phyloP scores from a whole-genome alignment of 257 asterid genomes.

The Solanum bulbocastanum region DNA sequence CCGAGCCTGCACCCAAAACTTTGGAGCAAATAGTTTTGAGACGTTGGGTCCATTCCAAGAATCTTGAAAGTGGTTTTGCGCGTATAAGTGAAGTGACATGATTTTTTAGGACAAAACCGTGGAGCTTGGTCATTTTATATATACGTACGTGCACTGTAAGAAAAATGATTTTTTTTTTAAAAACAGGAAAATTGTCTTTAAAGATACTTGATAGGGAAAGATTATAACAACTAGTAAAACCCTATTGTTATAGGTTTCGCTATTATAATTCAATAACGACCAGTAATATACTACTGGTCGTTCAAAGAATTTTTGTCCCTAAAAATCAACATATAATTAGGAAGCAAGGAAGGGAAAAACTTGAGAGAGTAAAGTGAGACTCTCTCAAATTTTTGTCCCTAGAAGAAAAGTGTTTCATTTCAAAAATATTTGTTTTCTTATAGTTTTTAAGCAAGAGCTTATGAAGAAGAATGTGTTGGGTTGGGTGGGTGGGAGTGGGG shows the following conservation, averaged over 20 bases:
- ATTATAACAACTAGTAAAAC: neutral
- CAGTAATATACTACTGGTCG: neutral
- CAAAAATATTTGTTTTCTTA: neutral
- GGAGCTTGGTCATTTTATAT: slow-evolving; percentile 30
- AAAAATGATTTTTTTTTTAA: neutral
- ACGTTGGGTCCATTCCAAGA: slow-evolving; percentile 36
- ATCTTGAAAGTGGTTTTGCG: slow-evolving; percentile 16
- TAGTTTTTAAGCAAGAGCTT: neutral
- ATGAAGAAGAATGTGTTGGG: neutral
- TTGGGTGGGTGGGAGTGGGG: neutral
- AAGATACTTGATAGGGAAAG: neutral
- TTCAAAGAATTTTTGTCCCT: neutral
- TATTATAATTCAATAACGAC: neutral
- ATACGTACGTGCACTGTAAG: neutral
- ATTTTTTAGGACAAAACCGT: slow-evolving; percentile 55
- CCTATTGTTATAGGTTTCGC: neutral
- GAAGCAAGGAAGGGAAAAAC: neutral
- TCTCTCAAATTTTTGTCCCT: neutral
- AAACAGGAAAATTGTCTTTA: neutral
- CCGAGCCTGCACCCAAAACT: neutral
- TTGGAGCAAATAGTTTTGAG: slow-evolving; percentile 27
- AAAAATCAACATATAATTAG: neutral
- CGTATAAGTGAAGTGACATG: slow-evolving; percentile 41
- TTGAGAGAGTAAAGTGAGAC: neutral
- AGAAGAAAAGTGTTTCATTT: neutral